Evolutionary conservation across 1,139 yeast species (phyloP).

Genomic region (Suhomyces choctaworum): DNA sequence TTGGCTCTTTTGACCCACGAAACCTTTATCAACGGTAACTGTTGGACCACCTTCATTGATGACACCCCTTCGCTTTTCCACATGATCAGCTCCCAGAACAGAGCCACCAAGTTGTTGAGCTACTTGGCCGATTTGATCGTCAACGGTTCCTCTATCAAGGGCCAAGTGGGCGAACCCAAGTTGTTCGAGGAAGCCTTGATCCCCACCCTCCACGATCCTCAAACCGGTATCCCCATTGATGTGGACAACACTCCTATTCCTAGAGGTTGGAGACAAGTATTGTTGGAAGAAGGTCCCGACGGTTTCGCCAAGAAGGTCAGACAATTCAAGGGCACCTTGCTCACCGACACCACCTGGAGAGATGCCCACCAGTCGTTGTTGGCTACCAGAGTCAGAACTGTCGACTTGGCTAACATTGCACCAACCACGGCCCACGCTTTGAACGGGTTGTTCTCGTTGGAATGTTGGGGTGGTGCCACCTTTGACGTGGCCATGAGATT

Average conservation of each 20-base stretch:
- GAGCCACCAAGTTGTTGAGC: conserved; percentile 90
- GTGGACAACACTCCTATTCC: conserved; percentile 57
- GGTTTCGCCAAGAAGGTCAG: conserved; percentile 88
- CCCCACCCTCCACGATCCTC: conserved; percentile 66
- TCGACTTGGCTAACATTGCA: conserved; percentile 88
- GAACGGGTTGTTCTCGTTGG: conserved; percentile 89
- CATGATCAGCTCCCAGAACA: conserved; percentile 91
- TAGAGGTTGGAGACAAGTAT: conserved; percentile 88
- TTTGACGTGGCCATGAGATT: conserved; percentile 98
- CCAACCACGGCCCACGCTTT: conserved; percentile 91
- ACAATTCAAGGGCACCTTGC: conserved; percentile 76
- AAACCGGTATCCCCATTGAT: conserved; percentile 58
- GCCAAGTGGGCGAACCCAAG: conserved; percentile 92
- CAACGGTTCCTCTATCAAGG: conserved; percentile 92
- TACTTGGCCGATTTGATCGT: conserved; percentile 92
- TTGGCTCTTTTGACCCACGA: conserved; percentile 90
- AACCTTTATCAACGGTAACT: conserved; percentile 81
- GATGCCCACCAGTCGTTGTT: conserved; percentile 98
- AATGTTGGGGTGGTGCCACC: conserved; percentile 99
- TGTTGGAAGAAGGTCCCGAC: conserved; percentile 83
- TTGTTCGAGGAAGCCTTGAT: conserved; percentile 70
- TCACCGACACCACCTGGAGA: conserved; percentile 99
- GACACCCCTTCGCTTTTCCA: conserved; percentile 96
- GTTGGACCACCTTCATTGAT: conserved; percentile 99
- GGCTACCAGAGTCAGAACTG: conserved; percentile 96